A percentile compares a stretch with the other conserved stretches of the same genome.
Evolutionary conservation across 108 stramenopile species (phyloP).

Genomic region (Skeletonema costatum): DNA sequence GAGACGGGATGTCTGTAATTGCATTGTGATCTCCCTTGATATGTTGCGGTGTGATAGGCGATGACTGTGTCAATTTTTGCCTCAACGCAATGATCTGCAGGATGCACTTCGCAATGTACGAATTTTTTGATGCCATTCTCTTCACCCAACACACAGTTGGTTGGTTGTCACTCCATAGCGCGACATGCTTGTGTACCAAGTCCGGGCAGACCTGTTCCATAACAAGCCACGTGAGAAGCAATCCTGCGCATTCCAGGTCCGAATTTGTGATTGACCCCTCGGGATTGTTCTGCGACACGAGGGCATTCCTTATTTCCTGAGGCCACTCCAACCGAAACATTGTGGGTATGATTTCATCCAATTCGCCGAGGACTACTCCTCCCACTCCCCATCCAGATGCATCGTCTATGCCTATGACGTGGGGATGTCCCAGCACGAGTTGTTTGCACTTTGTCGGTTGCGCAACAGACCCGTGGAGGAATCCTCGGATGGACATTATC

Average conservation of each 20-base stretch:
- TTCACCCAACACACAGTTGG: constrained; percentile 27
- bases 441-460: constrained; percentile 4
- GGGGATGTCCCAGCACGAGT: not conserved
- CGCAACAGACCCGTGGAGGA: not conserved
- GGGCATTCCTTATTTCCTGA: not conserved
- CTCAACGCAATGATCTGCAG: constrained; percentile 11
- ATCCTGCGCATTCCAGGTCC: constrained; percentile 44
- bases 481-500: not conserved
- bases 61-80: not conserved
- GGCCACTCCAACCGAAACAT: constrained; percentile 39
- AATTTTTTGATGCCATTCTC: constrained; percentile 5
- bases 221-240: constrained; percentile 23
- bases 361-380: constrained; percentile 18
- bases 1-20: constrained; percentile 33
- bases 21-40: constrained; percentile 17
- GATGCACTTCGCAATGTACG: not conserved
- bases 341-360: not conserved
- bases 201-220: constrained; percentile 12
- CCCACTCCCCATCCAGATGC: constrained; percentile 38
- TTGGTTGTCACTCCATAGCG: constrained; percentile 22
- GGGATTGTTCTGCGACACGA: constrained; percentile 27
- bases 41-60: constrained; percentile 18
- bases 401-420: constrained; percentile 21
- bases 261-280: constrained; percentile 33
- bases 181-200: not conserved